Evolutionary conservation across 78 protist genomes (phyloP).

Genomic region (Dictyostelium capitatum): DNA sequence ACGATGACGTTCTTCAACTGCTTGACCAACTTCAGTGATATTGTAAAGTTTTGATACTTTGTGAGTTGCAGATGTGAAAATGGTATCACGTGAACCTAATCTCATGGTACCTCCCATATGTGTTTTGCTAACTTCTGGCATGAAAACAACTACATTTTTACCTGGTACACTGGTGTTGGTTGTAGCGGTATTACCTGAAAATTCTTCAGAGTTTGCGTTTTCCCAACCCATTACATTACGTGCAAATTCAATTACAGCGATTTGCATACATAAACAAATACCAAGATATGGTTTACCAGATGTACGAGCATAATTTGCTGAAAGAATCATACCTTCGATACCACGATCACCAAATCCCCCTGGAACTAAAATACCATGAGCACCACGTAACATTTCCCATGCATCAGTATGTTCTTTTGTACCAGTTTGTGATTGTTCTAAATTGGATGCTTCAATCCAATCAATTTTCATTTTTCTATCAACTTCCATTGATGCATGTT

Average conservation of each 20-base stretch:
- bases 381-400: constrained; percentile 66
- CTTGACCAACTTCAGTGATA: constrained; percentile 42
- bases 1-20: constrained; percentile 97
- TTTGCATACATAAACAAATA: constrained; percentile 98
- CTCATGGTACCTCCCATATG: constrained; percentile 99
- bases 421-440: constrained; percentile 27
- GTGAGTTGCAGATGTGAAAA: constrained; percentile 60
- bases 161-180: neutral
- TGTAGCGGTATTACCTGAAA: neutral
- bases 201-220: constrained; percentile 90
- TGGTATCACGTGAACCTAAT: constrained; percentile 91
- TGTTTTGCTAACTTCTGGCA: constrained; percentile 95
- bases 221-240: constrained; percentile 79
- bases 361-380: constrained; percentile 97
- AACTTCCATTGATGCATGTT: constrained; percentile 88
- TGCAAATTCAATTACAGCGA: constrained; percentile 95
- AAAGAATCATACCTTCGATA: constrained; percentile 93
- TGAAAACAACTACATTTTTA: constrained; percentile 88
- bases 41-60: constrained; percentile 80
- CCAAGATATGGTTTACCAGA: constrained; percentile 95
- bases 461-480: constrained; percentile 85
- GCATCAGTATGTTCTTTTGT: constrained; percentile 6
- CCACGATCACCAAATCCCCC: constrained; percentile 99
- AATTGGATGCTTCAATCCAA: constrained; percentile 84
- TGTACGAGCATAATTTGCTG: constrained; percentile 93